Evolutionary conservation across 2,329 filamentous ascomycete genomes (phyloP).

Genomic region (Diaporthe sp.): DNA sequence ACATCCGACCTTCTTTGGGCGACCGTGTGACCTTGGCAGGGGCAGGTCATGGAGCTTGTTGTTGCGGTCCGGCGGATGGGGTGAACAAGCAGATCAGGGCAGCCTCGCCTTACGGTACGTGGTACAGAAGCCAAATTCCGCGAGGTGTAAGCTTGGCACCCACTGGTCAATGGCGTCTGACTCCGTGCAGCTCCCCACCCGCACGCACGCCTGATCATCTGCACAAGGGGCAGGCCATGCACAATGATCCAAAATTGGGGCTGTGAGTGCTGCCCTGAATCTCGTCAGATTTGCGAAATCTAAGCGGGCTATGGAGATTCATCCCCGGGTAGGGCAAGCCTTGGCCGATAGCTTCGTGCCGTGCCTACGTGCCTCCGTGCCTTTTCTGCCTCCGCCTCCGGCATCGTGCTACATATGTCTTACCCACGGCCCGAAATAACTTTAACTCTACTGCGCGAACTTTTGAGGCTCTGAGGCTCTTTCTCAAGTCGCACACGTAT

Average conservation of each 20-base stretch:
- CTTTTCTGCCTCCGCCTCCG: conserved; percentile 3
- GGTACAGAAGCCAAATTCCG: conserved; percentile 7
- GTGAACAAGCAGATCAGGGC: conserved; percentile 11
- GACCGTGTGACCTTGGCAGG: conserved; percentile 28
- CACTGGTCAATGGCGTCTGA: conserved; percentile 24
- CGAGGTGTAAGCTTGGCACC: conserved; percentile 27
- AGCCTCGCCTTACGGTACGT: conserved; percentile 17
- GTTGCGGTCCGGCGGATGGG: conserved; percentile 20
- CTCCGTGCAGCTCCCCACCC: conserved; percentile 34
- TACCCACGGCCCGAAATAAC: conserved; percentile 23
- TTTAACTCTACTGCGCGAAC: neutral
- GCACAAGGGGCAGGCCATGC: conserved; percentile 26
- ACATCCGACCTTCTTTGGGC: conserved; percentile 13
- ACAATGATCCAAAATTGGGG: conserved; percentile 37
- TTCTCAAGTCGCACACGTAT: neutral
- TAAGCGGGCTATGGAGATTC: conserved; percentile 8
- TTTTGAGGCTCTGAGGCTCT: conserved; percentile 8
- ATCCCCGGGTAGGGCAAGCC: conserved; percentile 5
- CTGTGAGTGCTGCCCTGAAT: conserved; percentile 37
- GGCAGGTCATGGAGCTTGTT: conserved; percentile 23
- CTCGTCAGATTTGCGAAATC: conserved; percentile 35
- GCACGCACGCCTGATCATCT: conserved; percentile 21
- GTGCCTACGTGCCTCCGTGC: neutral
- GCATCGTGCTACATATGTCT: conserved; percentile 9
- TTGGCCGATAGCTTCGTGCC: conserved; percentile 7